Conservation (phyloP, 2,329 filamentous ascomycete genomes). For the Alternaria rosae region DNA sequence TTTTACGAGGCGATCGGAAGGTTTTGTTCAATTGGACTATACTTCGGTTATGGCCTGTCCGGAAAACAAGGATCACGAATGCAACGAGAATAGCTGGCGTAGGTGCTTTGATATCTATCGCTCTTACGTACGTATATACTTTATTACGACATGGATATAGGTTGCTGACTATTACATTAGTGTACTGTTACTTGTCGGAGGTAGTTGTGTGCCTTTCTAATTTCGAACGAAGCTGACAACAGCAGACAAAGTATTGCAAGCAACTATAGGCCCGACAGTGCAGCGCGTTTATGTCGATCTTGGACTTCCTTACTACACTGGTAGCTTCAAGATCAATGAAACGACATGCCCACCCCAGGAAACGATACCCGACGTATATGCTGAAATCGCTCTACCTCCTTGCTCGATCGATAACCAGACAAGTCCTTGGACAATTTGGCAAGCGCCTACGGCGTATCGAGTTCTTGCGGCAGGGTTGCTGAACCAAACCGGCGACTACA, state of each 20-base stretch:
- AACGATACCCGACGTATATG: background rate
- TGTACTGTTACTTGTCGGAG: background rate
- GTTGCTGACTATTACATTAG: background rate
- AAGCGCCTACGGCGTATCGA: background rate
- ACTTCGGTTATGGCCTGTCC: background rate
- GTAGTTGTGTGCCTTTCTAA: background rate
- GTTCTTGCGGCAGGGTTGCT: background rate
- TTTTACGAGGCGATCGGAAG: background rate
- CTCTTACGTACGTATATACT: background rate
- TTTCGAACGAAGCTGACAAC: background rate
- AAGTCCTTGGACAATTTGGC: background rate
- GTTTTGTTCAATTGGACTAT: background rate
- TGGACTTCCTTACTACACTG: background rate
- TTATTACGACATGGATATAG: background rate
- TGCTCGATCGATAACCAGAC: background rate
- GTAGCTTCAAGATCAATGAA: background rate
- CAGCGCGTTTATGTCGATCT: background rate
- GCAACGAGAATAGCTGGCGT: background rate
- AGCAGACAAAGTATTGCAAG: background rate
- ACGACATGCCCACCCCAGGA: background rate
- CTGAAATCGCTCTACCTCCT: background rate
- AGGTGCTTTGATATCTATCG: background rate
- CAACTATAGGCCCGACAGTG: background rate
- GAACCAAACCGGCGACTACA: background rate
- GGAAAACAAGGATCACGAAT: background rate